Conservation (phyloP, 2,329 filamentous ascomycete genomes). For the Graphium sp. region DNA sequence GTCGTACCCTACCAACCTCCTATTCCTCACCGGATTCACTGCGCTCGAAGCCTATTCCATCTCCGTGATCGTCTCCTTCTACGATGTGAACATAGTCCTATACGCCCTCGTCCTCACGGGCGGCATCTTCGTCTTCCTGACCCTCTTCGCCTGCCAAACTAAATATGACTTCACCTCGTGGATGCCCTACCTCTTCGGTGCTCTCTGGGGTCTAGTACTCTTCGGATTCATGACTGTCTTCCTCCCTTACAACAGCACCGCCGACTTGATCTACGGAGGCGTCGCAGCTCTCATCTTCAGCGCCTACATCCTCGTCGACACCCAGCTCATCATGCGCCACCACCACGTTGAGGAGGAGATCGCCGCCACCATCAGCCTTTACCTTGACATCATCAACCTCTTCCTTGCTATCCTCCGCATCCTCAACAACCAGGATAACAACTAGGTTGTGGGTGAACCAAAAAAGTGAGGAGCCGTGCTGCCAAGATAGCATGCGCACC, state of each 20-base stretch:
- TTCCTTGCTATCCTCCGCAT: slow-evolving; percentile 94
- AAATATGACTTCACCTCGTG: slow-evolving; percentile 97
- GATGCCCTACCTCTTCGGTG: slow-evolving; percentile 89
- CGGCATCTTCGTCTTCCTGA: slow-evolving; percentile 64
- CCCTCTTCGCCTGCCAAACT: slow-evolving; percentile 85
- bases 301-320: slow-evolving; percentile 90
- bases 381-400: slow-evolving; percentile 91
- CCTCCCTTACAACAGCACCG: slow-evolving; percentile 66
- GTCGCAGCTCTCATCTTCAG: slow-evolving; percentile 77
- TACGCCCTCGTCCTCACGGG: slow-evolving; percentile 81
- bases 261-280: slow-evolving; percentile 75
- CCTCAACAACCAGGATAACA: slow-evolving; percentile 88
- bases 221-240: slow-evolving; percentile 90
- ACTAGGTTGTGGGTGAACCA: no score
- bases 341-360: slow-evolving; percentile 98
- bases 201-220: slow-evolving; percentile 74
- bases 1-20: slow-evolving; percentile 83
- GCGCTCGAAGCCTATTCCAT: slow-evolving; percentile 85
- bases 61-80: slow-evolving; percentile 84
- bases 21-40: slow-evolving; percentile 86
- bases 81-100: slow-evolving; percentile 67
- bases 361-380: slow-evolving; percentile 83
- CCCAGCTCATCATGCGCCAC: slow-evolving; percentile 85
- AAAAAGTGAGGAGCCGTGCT: no score
- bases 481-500: no score